Evolutionary conservation across 1,284 basidiomycete species (phyloP).

Genomic region (Sanghuangporus sanghuang): DNA sequence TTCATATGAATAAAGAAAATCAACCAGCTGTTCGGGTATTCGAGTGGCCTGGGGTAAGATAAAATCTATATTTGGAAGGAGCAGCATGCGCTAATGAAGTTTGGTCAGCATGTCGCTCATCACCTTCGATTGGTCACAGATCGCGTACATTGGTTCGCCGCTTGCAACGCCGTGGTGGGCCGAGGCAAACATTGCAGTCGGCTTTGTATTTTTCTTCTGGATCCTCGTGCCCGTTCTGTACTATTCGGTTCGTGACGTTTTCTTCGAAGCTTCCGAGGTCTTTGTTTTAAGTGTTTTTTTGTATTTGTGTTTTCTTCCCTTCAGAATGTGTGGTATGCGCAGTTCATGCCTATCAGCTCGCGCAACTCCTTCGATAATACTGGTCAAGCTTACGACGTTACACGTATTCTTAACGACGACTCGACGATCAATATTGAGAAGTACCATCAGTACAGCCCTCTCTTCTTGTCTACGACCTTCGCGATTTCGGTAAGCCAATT

Average conservation of each 20-base stretch:
- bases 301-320: too few species aligned
- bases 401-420: slow-evolving; percentile 24
- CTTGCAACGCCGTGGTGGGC: slow-evolving; percentile 26
- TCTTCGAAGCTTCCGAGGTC: not conserved
- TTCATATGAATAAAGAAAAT: slow-evolving; percentile 17
- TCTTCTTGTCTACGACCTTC: slow-evolving; percentile 23
- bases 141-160: slow-evolving; percentile 19
- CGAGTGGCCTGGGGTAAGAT: slow-evolving; percentile 8
- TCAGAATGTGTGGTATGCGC: slow-evolving; percentile 21
- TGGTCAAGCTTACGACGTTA: slow-evolving; percentile 31
- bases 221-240: slow-evolving; percentile 32
- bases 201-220: slow-evolving; percentile 36
- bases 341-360: slow-evolving; percentile 18
- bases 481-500: slow-evolving; percentile 19
- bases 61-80: not conserved
- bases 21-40: slow-evolving; percentile 34
- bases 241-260: slow-evolving; percentile 5
- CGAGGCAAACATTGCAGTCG: slow-evolving; percentile 37
- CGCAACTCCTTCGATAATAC: slow-evolving; percentile 19
- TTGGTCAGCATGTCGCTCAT: slow-evolving; percentile 14
- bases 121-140: slow-evolving; percentile 19
- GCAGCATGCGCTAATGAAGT: not conserved
- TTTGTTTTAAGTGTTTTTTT: not conserved
- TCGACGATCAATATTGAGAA: slow-evolving; percentile 19
- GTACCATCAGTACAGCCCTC: slow-evolving; percentile 19